Percentiles rank a stretch among this genome's conserved stretches.
These are phyloP conservation scores for Fusarium sp. DNA, from an alignment of 2,329 filamentous ascomycete species.

Conservation along the genomic window DNA sequence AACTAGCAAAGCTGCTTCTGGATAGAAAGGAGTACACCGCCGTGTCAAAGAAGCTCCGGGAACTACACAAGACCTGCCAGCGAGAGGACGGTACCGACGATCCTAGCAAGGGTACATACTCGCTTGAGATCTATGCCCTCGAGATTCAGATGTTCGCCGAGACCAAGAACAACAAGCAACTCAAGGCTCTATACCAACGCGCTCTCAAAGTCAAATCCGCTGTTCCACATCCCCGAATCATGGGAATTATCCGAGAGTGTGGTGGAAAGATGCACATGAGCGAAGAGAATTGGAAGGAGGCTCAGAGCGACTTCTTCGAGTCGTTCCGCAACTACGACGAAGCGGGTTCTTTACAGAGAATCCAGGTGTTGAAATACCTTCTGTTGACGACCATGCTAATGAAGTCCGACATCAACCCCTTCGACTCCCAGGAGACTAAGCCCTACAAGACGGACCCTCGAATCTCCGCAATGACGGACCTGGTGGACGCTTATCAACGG, in stretches of 20 bases:
- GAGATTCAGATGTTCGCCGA: conserved; percentile 99
- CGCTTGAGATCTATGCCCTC: conserved; percentile 93
- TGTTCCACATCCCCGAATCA: conserved; percentile 97
- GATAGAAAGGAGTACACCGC: conserved; percentile 89
- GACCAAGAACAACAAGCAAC: conserved; percentile 95
- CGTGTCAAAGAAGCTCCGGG: conserved; percentile 84
- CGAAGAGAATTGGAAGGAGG: conserved; percentile 98
- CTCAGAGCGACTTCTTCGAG: conserved; percentile 97
- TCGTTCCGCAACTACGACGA: conserved; percentile 99
- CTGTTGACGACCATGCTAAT: conserved; percentile 98
- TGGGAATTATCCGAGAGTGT: conserved; percentile 98
- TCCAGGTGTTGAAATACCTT: conserved; percentile 97
- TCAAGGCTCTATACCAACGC: conserved; percentile 92
- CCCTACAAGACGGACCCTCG: conserved; percentile 96
- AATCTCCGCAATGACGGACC: conserved; percentile 95
- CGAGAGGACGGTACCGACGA: conserved; percentile 88
- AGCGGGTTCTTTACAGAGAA: conserved; percentile 93
- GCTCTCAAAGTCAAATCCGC: conserved; percentile 95
- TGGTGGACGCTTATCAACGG: conserved; percentile 95
- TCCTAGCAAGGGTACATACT: conserved; percentile 95
- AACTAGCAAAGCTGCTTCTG: conserved; percentile 89
- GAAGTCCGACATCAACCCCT: conserved; percentile 98
- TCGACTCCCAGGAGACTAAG: conserved; percentile 98
- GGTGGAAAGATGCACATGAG: conserved; percentile 99
- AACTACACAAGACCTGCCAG: conserved; percentile 91